Evolutionary conservation across 768 basidiomycete genomes (phyloP).

Genomic region (Tylopilus intermedius): DNA sequence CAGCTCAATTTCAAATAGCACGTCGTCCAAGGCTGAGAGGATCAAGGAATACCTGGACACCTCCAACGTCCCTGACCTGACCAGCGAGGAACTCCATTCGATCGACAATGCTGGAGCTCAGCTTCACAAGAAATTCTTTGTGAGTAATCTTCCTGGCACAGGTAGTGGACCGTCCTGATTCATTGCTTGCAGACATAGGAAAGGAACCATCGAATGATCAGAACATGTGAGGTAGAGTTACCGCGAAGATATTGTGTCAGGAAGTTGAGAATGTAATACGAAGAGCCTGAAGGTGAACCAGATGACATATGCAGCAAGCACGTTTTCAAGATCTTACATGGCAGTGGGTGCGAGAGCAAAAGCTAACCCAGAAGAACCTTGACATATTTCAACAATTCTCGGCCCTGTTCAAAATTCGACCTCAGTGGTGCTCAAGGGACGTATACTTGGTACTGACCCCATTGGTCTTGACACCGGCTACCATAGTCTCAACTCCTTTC

Average conservation of each 20-base stretch:
- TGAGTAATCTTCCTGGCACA: not conserved
- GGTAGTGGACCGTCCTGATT: not conserved
- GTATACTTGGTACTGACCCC: constrained; percentile 49
- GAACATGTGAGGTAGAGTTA: not conserved
- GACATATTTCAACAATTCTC: constrained; percentile 69
- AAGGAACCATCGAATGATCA: not conserved
- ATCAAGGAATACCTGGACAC: not conserved
- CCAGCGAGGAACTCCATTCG: not conserved
- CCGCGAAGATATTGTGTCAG: not conserved
- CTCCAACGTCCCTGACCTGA: constrained; percentile 4
- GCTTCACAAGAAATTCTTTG: constrained; percentile 1
- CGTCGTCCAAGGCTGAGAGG: not conserved
- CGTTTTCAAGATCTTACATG: not conserved
- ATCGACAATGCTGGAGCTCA: not conserved
- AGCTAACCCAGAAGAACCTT: constrained; percentile 58
- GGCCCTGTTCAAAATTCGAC: constrained; percentile 42
- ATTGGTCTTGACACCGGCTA: constrained; percentile 66
- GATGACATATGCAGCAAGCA: not conserved
- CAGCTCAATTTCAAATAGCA: not conserved
- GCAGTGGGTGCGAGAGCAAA: not conserved
- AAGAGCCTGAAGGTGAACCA: not conserved
- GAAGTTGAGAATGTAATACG: no score
- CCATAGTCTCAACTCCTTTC: constrained; percentile 64
- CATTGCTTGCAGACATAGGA: not conserved
- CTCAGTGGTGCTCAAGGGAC: constrained; percentile 10